Conservation (phyloP, 768 basidiomycete genomes). For the Solioccasus polychromus region DNA sequence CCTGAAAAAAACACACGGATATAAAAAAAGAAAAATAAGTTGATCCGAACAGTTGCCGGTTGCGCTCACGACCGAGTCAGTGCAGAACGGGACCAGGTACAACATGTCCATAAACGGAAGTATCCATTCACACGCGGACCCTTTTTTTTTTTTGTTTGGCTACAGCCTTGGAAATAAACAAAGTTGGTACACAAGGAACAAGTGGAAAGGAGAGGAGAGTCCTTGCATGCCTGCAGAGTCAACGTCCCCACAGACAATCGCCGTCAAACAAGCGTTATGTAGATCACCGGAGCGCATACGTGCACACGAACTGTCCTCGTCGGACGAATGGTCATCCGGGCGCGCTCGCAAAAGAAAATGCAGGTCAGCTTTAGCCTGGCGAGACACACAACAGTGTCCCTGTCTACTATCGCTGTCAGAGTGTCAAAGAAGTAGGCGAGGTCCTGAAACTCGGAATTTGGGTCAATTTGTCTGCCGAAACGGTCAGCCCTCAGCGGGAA, state of each 20-base stretch:
- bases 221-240: too few relatives aligned
- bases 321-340: slow-evolving; percentile 21
- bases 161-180: slow-evolving; percentile 17
- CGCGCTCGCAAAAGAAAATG: slow-evolving; percentile 19
- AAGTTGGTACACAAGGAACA: slow-evolving; percentile 22
- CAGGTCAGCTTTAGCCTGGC: slow-evolving; percentile 23
- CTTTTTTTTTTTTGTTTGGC: slow-evolving; percentile 8
- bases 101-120: too few relatives aligned
- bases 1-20: too few relatives aligned
- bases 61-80: neutral
- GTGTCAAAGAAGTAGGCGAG: slow-evolving; percentile 19
- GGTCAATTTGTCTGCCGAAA: slow-evolving; percentile 5
- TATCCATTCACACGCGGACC: slow-evolving; percentile 1
- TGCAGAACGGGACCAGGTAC: neutral
- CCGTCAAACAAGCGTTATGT: slow-evolving; percentile 13
- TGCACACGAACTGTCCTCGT: slow-evolving; percentile 25
- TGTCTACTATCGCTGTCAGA: slow-evolving; percentile 19
- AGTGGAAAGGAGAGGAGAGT: too few relatives aligned
- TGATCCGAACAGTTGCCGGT: slow-evolving; percentile 11
- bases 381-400: slow-evolving; percentile 20
- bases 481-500: neutral
- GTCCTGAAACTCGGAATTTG: slow-evolving; percentile 18
- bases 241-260: slow-evolving; percentile 18
- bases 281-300: slow-evolving; percentile 18
- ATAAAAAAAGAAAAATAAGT: too few relatives aligned